These are phyloP conservation scores for Rhododendron vialii DNA, from an alignment of 148 eudicot species.

Conservation along the genomic window DNA sequence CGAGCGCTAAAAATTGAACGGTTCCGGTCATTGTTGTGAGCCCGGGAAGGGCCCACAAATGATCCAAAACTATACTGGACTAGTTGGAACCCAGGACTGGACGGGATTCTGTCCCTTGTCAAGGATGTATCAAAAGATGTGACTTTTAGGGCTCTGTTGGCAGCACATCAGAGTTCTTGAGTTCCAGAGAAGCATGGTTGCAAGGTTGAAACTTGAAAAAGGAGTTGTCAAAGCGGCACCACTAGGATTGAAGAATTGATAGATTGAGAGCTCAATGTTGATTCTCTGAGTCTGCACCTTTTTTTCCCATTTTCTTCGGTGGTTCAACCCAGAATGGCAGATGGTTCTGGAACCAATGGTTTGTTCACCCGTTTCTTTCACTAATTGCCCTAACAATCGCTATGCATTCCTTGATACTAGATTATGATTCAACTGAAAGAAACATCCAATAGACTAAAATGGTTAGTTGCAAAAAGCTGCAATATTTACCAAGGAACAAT, in stretches of 20 bases:
- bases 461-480: background rate
- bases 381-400: background rate
- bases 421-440: background rate
- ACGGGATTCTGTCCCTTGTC: background rate
- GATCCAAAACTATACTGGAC: too few relatives aligned
- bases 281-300: background rate
- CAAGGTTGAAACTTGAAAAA: background rate
- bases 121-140: background rate
- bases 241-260: background rate
- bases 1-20: too few relatives aligned
- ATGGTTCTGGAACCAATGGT: background rate
- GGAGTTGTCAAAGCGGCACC: background rate
- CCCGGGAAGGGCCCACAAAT: too few relatives aligned
- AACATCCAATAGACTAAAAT: background rate
- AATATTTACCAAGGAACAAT: background rate
- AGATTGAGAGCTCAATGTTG: background rate
- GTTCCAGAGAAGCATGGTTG: background rate
- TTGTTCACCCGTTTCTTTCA: background rate
- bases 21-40: too few relatives aligned
- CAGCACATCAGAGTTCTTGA: background rate
- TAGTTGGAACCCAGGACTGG: too few relatives aligned
- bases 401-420: background rate
- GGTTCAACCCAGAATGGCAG: background rate
- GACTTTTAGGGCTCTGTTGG: background rate
- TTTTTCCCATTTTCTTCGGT: background rate